phyloP scores from a whole-genome alignment of 805 yeast species.

The Ogataea saltuana region DNA sequence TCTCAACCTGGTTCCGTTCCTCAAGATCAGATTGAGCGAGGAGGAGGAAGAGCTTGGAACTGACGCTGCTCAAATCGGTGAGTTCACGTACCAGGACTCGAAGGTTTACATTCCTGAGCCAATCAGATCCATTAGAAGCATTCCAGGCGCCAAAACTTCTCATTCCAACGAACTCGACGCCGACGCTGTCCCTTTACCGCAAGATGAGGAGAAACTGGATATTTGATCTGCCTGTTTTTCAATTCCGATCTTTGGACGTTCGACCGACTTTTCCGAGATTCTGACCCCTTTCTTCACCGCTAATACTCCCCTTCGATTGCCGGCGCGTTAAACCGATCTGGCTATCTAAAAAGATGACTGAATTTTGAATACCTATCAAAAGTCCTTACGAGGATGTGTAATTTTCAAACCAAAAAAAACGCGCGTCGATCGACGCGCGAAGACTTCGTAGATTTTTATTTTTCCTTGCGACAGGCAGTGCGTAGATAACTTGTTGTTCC shows the following conservation, averaged over 20 bases:
- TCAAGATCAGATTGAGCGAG: conserved; percentile 77
- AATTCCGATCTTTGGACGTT: background rate
- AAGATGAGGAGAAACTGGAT: conserved; percentile 30
- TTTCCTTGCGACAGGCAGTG: too few species aligned
- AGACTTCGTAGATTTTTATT: too few species aligned
- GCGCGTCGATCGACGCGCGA: too few species aligned
- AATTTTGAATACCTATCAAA: too few species aligned
- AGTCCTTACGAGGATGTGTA: too few species aligned
- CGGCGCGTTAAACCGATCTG: too few species aligned
- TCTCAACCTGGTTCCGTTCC: conserved; percentile 76
- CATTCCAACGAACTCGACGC: conserved; percentile 27
- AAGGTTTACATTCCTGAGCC: conserved; percentile 76
- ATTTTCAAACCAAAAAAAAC: too few species aligned
- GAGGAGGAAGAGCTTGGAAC: conserved; percentile 89
- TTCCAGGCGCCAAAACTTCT: conserved; percentile 16
- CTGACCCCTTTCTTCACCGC: too few species aligned
- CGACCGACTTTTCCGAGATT: too few species aligned
- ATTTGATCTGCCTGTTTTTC: conserved; percentile 7
- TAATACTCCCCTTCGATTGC: too few species aligned
- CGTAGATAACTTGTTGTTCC: too few species aligned
- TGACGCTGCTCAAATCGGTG: conserved; percentile 90
- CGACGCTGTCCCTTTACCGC: conserved; percentile 33
- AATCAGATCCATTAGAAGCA: conserved; percentile 55
- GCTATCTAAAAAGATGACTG: too few species aligned
- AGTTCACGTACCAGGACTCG: conserved; percentile 71